Conservation (phyloP, 1,284 basidiomycete genomes). For the Grifola frondosa region DNA sequence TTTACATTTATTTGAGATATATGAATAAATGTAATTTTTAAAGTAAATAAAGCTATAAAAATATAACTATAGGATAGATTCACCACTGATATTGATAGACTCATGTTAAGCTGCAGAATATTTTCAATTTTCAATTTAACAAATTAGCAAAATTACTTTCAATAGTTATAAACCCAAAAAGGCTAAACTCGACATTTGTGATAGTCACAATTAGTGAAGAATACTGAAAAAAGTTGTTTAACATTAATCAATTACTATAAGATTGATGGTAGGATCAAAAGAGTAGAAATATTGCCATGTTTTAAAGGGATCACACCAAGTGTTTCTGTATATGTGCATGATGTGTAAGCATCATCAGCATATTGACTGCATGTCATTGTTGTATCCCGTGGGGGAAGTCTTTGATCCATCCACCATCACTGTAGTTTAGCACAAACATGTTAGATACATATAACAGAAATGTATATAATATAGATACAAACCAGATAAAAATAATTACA, state of each 20-base stretch:
- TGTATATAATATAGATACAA: slow-evolving; percentile 14
- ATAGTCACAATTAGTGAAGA: too few species aligned
- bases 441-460: background rate
- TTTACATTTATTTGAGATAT: too few species aligned
- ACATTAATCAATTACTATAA: slow-evolving; percentile 53
- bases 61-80: too few species aligned
- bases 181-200: too few species aligned
- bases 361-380: background rate
- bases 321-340: slow-evolving; percentile 29
- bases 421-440: slow-evolving; percentile 60
- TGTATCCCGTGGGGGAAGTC: slow-evolving; percentile 42
- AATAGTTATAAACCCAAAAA: too few species aligned
- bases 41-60: too few species aligned
- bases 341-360: slow-evolving; percentile 34
- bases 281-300: slow-evolving; percentile 74
- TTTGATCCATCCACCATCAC: slow-evolving; percentile 80
- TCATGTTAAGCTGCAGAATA: too few species aligned
- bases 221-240: too few species aligned
- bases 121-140: too few species aligned
- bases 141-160: too few species aligned
- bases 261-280: slow-evolving; percentile 68
- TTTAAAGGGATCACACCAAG: slow-evolving; percentile 77
- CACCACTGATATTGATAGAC: too few species aligned
- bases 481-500: slow-evolving; percentile 65
- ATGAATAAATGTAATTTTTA: too few species aligned